These are phyloP conservation scores for Septoria linicola DNA, from an alignment of 2,329 filamentous ascomycete species.

Conservation along the genomic window DNA sequence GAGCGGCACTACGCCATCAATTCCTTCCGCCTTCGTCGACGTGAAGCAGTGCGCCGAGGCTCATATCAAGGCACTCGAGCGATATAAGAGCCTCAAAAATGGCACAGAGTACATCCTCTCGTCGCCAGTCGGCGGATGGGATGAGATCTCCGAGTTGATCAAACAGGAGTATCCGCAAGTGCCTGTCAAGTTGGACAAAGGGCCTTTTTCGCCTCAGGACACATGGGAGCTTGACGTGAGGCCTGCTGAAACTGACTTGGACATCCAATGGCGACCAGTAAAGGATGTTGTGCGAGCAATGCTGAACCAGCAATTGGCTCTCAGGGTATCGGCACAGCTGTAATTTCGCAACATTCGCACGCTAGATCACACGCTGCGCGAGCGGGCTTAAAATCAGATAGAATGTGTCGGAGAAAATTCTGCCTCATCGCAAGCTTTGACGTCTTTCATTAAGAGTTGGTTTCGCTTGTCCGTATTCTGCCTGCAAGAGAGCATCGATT, in stretches of 20 bases:
- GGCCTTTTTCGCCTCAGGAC: slow-evolving; percentile 6
- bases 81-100: slow-evolving; percentile 5
- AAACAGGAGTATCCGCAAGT: slow-evolving; percentile 24
- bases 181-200: slow-evolving; percentile 15
- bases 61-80: slow-evolving; percentile 29
- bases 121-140: slow-evolving; percentile 21
- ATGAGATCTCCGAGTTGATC: slow-evolving; percentile 21
- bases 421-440: background rate
- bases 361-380: too few relatives aligned
- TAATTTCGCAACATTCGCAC: background rate
- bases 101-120: slow-evolving; percentile 23
- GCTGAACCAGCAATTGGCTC: slow-evolving; percentile 6
- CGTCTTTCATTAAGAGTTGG: background rate
- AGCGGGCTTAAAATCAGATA: too few relatives aligned
- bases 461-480: background rate
- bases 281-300: slow-evolving; percentile 4
- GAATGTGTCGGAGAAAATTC: background rate
- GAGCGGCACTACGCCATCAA: slow-evolving; percentile 16
- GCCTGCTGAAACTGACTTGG: slow-evolving; percentile 24
- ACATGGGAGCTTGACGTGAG: slow-evolving; percentile 16
- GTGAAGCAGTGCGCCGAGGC: slow-evolving; percentile 34
- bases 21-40: slow-evolving; percentile 27
- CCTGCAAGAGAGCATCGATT: slow-evolving; percentile 8
- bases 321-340: slow-evolving; percentile 5
- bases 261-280: slow-evolving; percentile 20